Evolutionary conservation across 148 eudicot genomes (phyloP).

Genomic region (Chenopodium suecicum): DNA sequence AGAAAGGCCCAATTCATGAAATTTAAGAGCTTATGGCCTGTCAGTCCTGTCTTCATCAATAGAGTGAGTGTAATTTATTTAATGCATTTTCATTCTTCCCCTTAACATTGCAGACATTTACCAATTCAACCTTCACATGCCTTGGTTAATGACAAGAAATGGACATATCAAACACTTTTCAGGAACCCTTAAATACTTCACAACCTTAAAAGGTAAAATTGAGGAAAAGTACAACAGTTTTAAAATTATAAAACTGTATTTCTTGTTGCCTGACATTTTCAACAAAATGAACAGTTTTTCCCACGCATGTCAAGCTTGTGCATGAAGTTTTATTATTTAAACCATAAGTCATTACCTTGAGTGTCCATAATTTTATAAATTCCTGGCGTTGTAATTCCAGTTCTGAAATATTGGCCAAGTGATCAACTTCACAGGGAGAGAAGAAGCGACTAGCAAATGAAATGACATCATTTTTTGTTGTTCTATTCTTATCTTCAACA

Average conservation of each 20-base stretch:
- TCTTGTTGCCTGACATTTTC: too few species aligned
- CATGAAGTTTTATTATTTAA: neutral
- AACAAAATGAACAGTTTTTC: too few species aligned
- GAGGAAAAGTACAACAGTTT: too few species aligned
- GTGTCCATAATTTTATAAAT: slow-evolving; percentile 78
- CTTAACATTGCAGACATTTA: neutral
- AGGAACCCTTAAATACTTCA: neutral
- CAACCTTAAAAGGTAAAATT: neutral
- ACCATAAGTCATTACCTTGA: slow-evolving; percentile 39
- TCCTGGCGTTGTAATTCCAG: slow-evolving; percentile 59
- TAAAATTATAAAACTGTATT: too few species aligned
- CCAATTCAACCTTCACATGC: neutral
- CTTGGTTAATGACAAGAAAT: neutral
- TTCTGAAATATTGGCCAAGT: slow-evolving; percentile 55
- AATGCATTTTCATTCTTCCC: neutral
- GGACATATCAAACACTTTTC: neutral
- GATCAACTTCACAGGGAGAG: slow-evolving; percentile 55
- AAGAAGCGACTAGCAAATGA: slow-evolving; percentile 79
- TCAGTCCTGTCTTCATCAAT: neutral
- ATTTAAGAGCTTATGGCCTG: neutral
- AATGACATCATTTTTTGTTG: slow-evolving; percentile 47
- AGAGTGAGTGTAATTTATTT: neutral
- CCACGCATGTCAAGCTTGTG: neutral
- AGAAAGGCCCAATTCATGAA: neutral
- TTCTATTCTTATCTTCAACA: slow-evolving; percentile 76